phyloP scores from a whole-genome alignment of 257 asterid species.

The Solanum tarijense region DNA sequence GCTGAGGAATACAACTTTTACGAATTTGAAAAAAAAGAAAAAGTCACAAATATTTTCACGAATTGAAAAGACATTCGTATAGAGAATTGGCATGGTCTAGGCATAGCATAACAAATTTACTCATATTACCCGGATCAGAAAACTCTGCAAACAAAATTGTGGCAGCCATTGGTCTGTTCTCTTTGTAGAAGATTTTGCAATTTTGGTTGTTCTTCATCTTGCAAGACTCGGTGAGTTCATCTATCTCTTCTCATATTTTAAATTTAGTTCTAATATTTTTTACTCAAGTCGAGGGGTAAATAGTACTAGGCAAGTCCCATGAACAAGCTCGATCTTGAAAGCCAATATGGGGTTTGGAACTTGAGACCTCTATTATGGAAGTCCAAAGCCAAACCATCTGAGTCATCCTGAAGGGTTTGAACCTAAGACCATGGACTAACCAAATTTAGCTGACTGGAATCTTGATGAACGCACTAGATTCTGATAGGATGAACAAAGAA shows the following conservation, averaged over 20 bases:
- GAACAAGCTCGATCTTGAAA: neutral
- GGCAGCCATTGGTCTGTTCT: neutral
- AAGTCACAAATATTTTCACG: neutral
- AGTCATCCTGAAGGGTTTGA: neutral
- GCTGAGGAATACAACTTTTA: no score
- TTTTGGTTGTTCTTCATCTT: neutral
- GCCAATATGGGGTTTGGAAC: neutral
- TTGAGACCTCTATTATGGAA: neutral
- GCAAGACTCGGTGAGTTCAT: neutral
- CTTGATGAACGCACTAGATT: neutral
- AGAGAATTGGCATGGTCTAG: neutral
- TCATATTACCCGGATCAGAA: neutral
- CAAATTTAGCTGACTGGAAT: neutral
- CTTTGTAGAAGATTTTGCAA: neutral
- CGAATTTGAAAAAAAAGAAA: no score
- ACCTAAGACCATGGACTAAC: neutral
- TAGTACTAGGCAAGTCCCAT: neutral
- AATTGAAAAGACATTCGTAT: neutral
- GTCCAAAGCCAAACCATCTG: neutral
- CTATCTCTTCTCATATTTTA: neutral
- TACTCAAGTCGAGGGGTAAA: neutral
- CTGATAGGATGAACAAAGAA: conserved; percentile 36
- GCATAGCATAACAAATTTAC: neutral
- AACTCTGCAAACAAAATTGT: neutral
- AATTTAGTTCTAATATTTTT: neutral